Conservation (phyloP, 1,284 basidiomycete species). For the Golubevia pallescens region DNA sequence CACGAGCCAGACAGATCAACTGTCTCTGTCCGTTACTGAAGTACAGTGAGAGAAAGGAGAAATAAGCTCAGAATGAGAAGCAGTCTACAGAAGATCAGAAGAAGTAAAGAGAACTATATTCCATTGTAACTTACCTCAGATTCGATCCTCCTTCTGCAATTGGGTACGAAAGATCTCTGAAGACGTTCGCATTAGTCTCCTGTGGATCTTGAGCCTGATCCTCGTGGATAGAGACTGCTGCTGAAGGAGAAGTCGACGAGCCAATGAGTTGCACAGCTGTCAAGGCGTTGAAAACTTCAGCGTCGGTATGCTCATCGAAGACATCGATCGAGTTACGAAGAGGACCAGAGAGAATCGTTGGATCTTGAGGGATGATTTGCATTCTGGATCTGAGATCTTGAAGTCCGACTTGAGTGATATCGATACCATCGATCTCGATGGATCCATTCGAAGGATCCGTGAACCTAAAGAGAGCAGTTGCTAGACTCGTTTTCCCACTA, state of each 20-base stretch:
- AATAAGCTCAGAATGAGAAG: conserved; percentile 13
- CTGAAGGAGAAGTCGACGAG: conserved; percentile 12
- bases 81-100: background rate
- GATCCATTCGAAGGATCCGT: background rate
- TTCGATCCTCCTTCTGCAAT: background rate
- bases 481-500: conserved; percentile 3
- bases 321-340: background rate
- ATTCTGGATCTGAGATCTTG: background rate
- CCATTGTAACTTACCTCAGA: background rate
- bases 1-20: background rate
- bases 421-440: conserved; percentile 1
- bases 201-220: background rate
- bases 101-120: conserved; percentile 12
- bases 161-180: conserved; percentile 6
- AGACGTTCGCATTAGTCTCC: background rate
- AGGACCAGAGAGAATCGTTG: background rate
- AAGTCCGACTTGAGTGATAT: background rate
- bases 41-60: conserved; percentile 18
- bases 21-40: conserved; percentile 19
- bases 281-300: background rate
- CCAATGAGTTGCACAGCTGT: background rate
- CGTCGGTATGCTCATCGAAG: conserved; percentile 1
- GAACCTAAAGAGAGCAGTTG: conserved; percentile 3
- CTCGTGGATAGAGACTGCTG: conserved; percentile 1
- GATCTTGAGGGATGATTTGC: conserved; percentile 4